A percentile compares a stretch with the other conserved stretches of the same genome.
phyloP scores from a whole-genome alignment of 75 land plant species.

The Pinus tabuliformis region DNA sequence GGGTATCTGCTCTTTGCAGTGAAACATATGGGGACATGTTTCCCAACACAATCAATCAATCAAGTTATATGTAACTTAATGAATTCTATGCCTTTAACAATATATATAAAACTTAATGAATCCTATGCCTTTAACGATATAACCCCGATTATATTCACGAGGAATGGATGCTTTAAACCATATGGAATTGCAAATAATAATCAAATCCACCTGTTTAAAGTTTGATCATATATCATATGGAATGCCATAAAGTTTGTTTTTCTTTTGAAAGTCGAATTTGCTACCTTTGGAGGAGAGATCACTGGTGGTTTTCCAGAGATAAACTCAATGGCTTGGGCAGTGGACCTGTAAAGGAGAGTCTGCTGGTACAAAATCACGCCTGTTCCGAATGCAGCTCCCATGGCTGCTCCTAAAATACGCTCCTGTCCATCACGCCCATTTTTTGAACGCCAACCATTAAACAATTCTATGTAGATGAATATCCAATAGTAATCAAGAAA shows the following conservation, averaged over 20 bases:
- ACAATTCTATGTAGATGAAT: background rate
- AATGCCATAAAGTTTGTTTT: background rate
- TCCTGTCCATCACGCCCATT: background rate
- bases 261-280: background rate
- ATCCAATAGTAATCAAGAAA: background rate
- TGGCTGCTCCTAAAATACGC: constrained; percentile 5
- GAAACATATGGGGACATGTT: too few species aligned
- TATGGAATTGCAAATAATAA: too few species aligned
- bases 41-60: too few species aligned
- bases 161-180: too few species aligned
- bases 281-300: background rate
- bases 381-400: constrained; percentile 8
- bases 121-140: too few species aligned
- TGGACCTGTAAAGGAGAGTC: constrained; percentile 4
- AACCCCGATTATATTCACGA: too few species aligned
- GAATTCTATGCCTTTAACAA: too few species aligned
- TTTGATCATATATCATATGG: constrained; percentile 1
- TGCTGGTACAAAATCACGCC: background rate
- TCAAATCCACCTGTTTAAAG: background rate
- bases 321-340: background rate
- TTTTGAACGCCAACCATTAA: too few species aligned
- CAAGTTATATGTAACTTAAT: too few species aligned
- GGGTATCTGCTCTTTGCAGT: too few species aligned
- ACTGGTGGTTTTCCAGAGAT: background rate
- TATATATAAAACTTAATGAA: too few species aligned